Percentiles rank a stretch among this genome's conserved stretches.
Conservation (phyloP, 495 filamentous ascomycete genomes). For the Penicillium soppii region DNA sequence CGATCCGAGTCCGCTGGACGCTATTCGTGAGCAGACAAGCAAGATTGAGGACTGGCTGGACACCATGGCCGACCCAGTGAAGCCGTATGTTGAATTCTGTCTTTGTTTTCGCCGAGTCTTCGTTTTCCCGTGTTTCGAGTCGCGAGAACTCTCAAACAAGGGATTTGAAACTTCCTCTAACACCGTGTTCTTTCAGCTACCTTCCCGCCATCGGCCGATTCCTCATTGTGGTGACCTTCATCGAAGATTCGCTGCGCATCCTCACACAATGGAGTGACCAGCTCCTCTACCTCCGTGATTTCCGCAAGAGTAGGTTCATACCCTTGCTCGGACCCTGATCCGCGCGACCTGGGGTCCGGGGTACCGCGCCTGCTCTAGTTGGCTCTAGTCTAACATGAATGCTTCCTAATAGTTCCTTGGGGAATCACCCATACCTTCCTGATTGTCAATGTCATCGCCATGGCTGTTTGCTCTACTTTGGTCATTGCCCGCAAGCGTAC, state of each 20-base stretch:
- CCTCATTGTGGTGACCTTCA: constrained; percentile 96
- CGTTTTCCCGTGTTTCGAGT: not conserved
- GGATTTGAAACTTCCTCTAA: constrained; percentile 27
- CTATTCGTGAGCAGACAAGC: constrained; percentile 90
- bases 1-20: constrained; percentile 86
- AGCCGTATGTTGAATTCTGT: constrained; percentile 71
- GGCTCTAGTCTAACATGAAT: constrained; percentile 15
- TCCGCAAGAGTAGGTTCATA: constrained; percentile 76
- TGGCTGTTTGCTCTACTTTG: constrained; percentile 76
- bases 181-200: constrained; percentile 62
- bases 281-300: constrained; percentile 87
- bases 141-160: constrained; percentile 16
- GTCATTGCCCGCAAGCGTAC: constrained; percentile 90
- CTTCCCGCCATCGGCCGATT: constrained; percentile 94
- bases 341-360: not conserved
- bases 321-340: constrained; percentile 12
- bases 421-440: constrained; percentile 95
- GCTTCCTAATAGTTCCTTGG: constrained; percentile 63
- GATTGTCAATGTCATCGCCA: constrained; percentile 83
- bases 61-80: constrained; percentile 83
- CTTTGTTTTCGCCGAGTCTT: not conserved
- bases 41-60: constrained; percentile 97
- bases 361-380: not conserved
- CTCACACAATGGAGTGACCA: constrained; percentile 98
- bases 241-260: constrained; percentile 94